These are phyloP conservation scores for Paraconiothyrium sp. DNA, from an alignment of 2,329 filamentous ascomycete species.

Conservation along the genomic window DNA sequence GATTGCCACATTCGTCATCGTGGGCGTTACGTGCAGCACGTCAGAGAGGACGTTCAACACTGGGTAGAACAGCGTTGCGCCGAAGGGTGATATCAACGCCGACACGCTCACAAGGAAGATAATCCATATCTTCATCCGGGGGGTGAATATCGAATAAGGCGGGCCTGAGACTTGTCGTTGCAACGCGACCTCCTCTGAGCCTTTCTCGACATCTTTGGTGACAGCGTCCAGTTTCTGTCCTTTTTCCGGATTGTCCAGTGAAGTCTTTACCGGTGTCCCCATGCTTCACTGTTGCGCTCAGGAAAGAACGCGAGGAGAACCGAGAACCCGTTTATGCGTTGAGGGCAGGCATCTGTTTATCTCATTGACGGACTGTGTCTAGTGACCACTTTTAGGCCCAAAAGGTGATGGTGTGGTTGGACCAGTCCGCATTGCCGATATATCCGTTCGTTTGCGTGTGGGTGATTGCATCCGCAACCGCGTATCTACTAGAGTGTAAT, in stretches of 20 bases:
- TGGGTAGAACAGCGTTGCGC: conserved; percentile 51
- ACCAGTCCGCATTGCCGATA: conserved; percentile 7
- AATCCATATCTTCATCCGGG: conserved; percentile 56
- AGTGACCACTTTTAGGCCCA: conserved; percentile 11
- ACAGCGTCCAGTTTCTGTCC: conserved; percentile 1
- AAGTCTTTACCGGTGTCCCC: background rate
- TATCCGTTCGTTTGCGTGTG: background rate
- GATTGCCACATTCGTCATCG: conserved; percentile 60
- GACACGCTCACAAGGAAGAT: conserved; percentile 58
- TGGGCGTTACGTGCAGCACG: conserved; percentile 54
- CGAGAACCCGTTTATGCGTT: background rate
- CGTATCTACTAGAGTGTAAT: background rate
- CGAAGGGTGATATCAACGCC: conserved; percentile 61
- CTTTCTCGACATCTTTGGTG: conserved; percentile 29
- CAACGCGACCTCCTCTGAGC: conserved; percentile 18
- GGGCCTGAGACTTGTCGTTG: conserved; percentile 37
- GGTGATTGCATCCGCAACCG: background rate
- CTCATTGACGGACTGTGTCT: conserved; percentile 1
- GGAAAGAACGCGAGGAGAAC: background rate
- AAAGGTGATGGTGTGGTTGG: conserved; percentile 1
- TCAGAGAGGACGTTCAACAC: conserved; percentile 45
- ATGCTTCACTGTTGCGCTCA: conserved; percentile 1
- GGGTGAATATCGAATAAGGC: conserved; percentile 42
- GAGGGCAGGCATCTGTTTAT: conserved; percentile 7
- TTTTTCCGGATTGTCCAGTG: conserved; percentile 1